phyloP scores from a whole-genome alignment of 495 filamentous ascomycete genomes.

The Penicillium silybi region DNA sequence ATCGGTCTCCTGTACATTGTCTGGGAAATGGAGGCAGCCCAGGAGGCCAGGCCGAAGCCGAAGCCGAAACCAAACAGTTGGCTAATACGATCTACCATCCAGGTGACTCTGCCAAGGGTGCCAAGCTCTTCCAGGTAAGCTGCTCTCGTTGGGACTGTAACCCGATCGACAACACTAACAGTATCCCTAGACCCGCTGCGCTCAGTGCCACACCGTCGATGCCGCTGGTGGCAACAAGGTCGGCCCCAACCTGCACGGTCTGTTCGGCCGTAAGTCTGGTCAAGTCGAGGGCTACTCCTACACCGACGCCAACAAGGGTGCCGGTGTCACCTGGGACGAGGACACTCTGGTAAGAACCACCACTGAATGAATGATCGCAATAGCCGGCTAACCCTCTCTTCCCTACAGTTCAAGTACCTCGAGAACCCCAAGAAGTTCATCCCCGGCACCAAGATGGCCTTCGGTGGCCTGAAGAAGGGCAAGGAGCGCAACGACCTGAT shows the following conservation, averaged over 20 bases:
- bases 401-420: constrained; percentile 71
- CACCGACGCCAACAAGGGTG: constrained; percentile 99
- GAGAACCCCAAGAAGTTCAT: constrained; percentile 97
- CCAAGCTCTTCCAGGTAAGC: constrained; percentile 88
- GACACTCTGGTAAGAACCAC: constrained; percentile 66
- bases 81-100: constrained; percentile 29
- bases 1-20: constrained; percentile 23
- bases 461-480: constrained; percentile 98
- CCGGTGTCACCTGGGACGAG: constrained; percentile 86
- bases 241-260: constrained; percentile 93
- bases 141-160: not conserved
- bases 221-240: constrained; percentile 89
- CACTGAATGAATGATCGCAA: constrained; percentile 1
- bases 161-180: not conserved
- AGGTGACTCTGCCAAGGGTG: constrained; percentile 97
- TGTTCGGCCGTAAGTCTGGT: constrained; percentile 95
- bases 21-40: constrained; percentile 27
- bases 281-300: constrained; percentile 89
- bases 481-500: constrained; percentile 99
- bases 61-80: not conserved
- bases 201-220: constrained; percentile 96
- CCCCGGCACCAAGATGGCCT: constrained; percentile 99
- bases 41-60: not conserved
- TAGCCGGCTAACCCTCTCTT: constrained; percentile 10
- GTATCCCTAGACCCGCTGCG: constrained; percentile 73